phyloP scores from a whole-genome alignment of 2,329 filamentous ascomycete species.

The Rugonectria rugulosa region DNA sequence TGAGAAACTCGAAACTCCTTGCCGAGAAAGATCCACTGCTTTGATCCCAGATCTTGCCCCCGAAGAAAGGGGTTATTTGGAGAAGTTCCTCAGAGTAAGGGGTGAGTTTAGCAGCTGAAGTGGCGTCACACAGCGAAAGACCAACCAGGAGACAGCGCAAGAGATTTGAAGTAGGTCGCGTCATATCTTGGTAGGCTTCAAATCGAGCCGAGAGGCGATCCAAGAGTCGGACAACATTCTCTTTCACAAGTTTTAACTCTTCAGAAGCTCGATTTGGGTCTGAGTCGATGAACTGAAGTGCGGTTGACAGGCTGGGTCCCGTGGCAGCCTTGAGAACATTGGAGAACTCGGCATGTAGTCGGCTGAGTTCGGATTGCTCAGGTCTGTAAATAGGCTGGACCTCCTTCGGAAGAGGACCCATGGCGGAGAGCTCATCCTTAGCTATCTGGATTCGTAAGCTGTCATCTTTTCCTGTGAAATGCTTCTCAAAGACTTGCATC shows the following conservation, averaged over 20 bases:
- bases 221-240: constrained; percentile 72
- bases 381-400: constrained; percentile 77
- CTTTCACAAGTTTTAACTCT: constrained; percentile 59
- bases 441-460: constrained; percentile 73
- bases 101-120: constrained; percentile 53
- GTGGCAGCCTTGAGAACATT: constrained; percentile 75
- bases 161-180: constrained; percentile 78
- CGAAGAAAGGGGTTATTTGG: constrained; percentile 62
- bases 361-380: constrained; percentile 68
- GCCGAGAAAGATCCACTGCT: constrained; percentile 29
- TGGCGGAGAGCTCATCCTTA: constrained; percentile 64
- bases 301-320: constrained; percentile 52
- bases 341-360: constrained; percentile 83
- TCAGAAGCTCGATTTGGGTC: constrained; percentile 32
- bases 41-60: constrained; percentile 49
- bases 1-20: constrained; percentile 54
- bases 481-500: constrained; percentile 69
- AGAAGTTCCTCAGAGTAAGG: constrained; percentile 48
- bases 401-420: constrained; percentile 73
- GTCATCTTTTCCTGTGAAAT: constrained; percentile 72
- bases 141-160: constrained; percentile 81
- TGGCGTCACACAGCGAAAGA: constrained; percentile 64
- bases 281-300: constrained; percentile 38
- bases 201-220: constrained; percentile 74
- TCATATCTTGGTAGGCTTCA: constrained; percentile 85